phyloP scores from a whole-genome alignment of 495 filamentous ascomycete genomes.

The Darksidea phi region DNA sequence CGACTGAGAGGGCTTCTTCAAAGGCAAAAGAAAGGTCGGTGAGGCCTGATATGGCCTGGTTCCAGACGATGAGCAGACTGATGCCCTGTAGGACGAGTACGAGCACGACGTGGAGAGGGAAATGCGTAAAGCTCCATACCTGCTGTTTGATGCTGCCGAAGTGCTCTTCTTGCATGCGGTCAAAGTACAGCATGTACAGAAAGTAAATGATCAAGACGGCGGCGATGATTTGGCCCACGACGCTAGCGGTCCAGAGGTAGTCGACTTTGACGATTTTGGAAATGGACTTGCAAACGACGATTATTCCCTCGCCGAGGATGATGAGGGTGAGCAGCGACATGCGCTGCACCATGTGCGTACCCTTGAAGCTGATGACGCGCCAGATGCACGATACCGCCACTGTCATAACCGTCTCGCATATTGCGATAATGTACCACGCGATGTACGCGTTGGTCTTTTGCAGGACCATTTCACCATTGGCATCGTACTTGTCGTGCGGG shows the following conservation, averaged over 20 bases:
- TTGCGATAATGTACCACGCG: constrained; percentile 60
- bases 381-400: constrained; percentile 56
- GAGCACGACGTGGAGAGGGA: constrained; percentile 65
- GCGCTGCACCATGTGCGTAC: constrained; percentile 64
- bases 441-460: constrained; percentile 52
- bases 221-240: constrained; percentile 47
- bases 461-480: constrained; percentile 10
- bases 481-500: constrained; percentile 10
- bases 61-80: constrained; percentile 32
- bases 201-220: constrained; percentile 55
- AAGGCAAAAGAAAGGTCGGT: constrained; percentile 2
- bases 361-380: constrained; percentile 60
- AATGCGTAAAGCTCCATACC: constrained; percentile 66
- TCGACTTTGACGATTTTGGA: constrained; percentile 56
- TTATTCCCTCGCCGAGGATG: constrained; percentile 67
- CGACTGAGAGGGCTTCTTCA: not conserved
- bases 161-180: constrained; percentile 52
- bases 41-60: constrained; percentile 21
- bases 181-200: constrained; percentile 70
- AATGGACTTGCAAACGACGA: constrained; percentile 51
- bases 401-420: constrained; percentile 54
- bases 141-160: constrained; percentile 59
- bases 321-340: constrained; percentile 68
- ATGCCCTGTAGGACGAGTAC: constrained; percentile 62
- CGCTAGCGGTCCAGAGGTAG: constrained; percentile 52